Percentiles rank a stretch among this genome's conserved stretches.
Conservation (phyloP, 345 rosid genomes). For the Bruguiera parviflora region DNA sequence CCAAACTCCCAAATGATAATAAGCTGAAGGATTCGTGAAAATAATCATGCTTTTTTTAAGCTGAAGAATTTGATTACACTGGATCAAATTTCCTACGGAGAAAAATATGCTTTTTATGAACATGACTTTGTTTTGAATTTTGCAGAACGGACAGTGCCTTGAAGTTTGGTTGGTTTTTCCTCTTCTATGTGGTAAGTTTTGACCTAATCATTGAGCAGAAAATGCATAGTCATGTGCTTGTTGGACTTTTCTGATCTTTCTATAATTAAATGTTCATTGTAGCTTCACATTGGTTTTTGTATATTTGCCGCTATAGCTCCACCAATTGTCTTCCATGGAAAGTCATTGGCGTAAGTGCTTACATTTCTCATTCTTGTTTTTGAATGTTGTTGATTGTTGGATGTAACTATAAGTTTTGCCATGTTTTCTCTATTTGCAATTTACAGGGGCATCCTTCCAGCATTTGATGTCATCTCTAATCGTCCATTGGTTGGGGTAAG, state of each 20-base stretch:
- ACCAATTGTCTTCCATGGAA: conserved; percentile 90
- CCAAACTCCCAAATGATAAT: no score
- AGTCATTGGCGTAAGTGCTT: conserved; percentile 87
- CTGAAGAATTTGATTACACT: no score
- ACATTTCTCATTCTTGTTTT: not conserved
- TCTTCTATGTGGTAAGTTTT: conserved; percentile 84
- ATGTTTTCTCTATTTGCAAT: conserved; percentile 1
- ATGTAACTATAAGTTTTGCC: not conserved
- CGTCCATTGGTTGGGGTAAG: conserved; percentile 81
- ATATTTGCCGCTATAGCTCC: conserved; percentile 99
- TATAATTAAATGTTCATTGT: conserved; percentile 24
- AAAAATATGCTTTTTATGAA: no score
- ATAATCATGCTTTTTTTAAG: no score
- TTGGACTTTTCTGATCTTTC: conserved; percentile 1
- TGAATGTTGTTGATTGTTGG: not conserved
- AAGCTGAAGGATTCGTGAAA: no score
- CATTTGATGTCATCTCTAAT: conserved; percentile 76
- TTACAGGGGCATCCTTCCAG: conserved; percentile 91
- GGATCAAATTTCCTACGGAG: no score
- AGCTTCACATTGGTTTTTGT: conserved; percentile 93
- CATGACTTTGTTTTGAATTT: conserved; percentile 18
- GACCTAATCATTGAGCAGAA: not conserved
- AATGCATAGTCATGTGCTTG: conserved; percentile 5
- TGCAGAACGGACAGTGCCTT: conserved; percentile 98
- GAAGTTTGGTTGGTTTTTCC: conserved; percentile 94